Conservation (phyloP, 2,329 filamentous ascomycete species). For the Sclerotinia spermophila region DNA sequence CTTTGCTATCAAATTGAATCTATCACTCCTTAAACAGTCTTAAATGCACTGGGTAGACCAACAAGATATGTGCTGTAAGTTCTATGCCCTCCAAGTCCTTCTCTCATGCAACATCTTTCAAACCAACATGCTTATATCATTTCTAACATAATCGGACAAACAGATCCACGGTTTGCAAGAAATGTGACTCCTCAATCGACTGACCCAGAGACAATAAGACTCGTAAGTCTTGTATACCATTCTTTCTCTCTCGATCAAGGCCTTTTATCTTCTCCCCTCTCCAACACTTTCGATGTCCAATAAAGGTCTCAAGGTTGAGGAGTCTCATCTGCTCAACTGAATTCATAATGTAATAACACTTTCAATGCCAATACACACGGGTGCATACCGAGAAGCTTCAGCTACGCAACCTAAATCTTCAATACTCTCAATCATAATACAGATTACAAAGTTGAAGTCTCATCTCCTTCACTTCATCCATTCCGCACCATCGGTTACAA, state of each 20-base stretch:
- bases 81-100: neutral
- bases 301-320: neutral
- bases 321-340: neutral
- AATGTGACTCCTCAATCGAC: neutral
- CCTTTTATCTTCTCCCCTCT: too few species aligned
- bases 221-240: neutral
- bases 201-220: neutral
- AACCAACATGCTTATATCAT: neutral
- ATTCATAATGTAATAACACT: neutral
- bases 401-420: neutral
- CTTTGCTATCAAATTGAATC: neutral
- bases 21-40: neutral
- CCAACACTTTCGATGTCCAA: neutral
- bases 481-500: neutral
- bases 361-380: neutral
- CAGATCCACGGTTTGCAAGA: conserved; percentile 5
- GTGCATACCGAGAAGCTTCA: neutral
- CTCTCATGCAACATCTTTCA: neutral
- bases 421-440: neutral
- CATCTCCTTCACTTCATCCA: neutral
- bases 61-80: conserved; percentile 1
- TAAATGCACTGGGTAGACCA: neutral
- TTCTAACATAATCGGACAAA: neutral
- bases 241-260: neutral
- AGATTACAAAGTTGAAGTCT: neutral